phyloP scores from a whole-genome alignment of 441 rosid genomes.

The Gossypium schwendimanii region DNA sequence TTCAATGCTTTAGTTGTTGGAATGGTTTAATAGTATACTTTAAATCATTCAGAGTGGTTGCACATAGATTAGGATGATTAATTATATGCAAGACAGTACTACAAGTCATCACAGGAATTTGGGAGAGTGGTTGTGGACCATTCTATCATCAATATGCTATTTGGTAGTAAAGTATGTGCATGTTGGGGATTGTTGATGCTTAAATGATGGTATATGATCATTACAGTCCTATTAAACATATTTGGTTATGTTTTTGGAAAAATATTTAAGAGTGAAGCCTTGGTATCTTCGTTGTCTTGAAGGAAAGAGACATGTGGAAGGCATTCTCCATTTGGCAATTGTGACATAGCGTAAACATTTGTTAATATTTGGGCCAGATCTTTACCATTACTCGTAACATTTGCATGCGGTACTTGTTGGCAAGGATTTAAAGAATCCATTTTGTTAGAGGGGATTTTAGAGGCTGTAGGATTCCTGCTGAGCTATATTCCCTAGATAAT shows the following conservation, averaged over 20 bases:
- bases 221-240: not conserved
- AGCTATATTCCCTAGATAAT: not conserved
- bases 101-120: not conserved
- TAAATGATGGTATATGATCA: not conserved
- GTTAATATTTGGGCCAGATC: not conserved
- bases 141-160: not conserved
- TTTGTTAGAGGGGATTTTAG: not conserved
- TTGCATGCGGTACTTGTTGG: not conserved
- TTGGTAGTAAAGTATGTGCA: not conserved
- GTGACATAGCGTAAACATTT: not conserved
- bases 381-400: not conserved
- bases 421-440: not conserved
- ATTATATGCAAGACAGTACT: not conserved
- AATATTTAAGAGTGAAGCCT: not conserved
- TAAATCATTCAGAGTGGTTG: slow-evolving; percentile 4
- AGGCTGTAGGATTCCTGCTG: not conserved
- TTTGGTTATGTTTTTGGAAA: not conserved
- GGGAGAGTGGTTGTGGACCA: not conserved
- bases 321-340: not conserved
- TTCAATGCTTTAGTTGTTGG: not conserved
- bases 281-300: not conserved
- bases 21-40: not conserved
- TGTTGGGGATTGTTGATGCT: not conserved
- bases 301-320: not conserved
- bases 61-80: not conserved